phyloP scores from a whole-genome alignment of 495 filamentous ascomycete genomes.

The Cenococcum geophilum region DNA sequence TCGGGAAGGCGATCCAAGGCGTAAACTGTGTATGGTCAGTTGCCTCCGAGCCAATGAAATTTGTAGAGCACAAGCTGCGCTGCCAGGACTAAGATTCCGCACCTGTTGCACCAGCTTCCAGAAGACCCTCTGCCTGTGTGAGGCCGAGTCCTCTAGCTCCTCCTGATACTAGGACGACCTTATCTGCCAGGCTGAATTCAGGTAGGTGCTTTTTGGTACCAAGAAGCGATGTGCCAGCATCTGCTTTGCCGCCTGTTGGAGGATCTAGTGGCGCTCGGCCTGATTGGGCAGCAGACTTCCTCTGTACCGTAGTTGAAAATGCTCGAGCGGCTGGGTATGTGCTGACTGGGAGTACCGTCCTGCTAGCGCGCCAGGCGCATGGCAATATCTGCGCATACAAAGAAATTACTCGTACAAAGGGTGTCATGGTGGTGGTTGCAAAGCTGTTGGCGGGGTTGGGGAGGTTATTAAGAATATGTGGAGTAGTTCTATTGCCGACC shows the following conservation, averaged over 20 bases:
- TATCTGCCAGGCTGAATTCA: constrained; percentile 73
- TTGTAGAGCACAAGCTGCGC: no score
- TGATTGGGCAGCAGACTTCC: background rate
- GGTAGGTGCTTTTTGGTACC: constrained; percentile 43
- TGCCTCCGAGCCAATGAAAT: background rate
- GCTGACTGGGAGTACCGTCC: background rate
- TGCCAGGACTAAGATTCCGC: constrained; percentile 15
- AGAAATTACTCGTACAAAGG: background rate
- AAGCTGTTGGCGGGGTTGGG: no score
- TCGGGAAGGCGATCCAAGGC: constrained; percentile 50
- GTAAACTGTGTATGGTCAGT: constrained; percentile 44
- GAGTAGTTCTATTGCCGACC: no score
- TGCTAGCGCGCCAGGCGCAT: background rate
- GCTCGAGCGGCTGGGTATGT: background rate
- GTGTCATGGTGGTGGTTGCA: no score
- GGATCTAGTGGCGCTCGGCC: constrained; percentile 4
- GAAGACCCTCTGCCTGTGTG: constrained; percentile 69
- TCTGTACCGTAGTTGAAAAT: constrained; percentile 3
- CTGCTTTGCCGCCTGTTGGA: constrained; percentile 2
- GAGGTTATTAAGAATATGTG: no score
- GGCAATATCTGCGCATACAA: background rate
- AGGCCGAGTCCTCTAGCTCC: constrained; percentile 74
- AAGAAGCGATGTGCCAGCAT: constrained; percentile 5
- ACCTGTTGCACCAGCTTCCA: constrained; percentile 68
- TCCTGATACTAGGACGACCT: constrained; percentile 72